These are phyloP conservation scores for Plasmodium vivax DNA, from an alignment of 169 alveolate genomes.

Conservation along the genomic window DNA sequence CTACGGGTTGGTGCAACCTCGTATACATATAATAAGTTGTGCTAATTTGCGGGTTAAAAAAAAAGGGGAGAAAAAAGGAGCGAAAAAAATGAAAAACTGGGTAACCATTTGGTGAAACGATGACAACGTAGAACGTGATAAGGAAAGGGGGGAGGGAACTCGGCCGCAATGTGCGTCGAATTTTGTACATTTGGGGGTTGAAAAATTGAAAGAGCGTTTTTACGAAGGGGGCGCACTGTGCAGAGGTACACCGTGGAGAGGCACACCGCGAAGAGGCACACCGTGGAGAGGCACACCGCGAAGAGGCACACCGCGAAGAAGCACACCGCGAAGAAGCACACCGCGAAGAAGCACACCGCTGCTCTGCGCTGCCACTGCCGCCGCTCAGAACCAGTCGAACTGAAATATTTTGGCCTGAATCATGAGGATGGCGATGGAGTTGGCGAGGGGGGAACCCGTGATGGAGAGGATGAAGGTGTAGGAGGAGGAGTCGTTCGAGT, in stretches of 20 bases:
- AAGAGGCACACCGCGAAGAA: neutral
- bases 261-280: neutral
- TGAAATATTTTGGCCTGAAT: conserved; percentile 68
- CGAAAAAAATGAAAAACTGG: neutral
- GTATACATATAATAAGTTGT: neutral
- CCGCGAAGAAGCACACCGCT: too few relatives aligned
- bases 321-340: neutral
- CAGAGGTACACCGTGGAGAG: neutral
- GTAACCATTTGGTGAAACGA: neutral
- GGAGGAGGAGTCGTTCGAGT: conserved; percentile 65
- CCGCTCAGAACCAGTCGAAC: conserved; percentile 54
- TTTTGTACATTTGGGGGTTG: neutral
- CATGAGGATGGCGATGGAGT: conserved; percentile 66
- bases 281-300: neutral
- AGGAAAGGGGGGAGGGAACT: neutral
- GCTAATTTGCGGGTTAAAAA: neutral
- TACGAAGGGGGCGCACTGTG: neutral
- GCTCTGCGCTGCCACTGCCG: neutral
- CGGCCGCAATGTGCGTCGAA: neutral
- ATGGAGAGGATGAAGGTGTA: conserved; percentile 65
- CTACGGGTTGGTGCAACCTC: neutral
- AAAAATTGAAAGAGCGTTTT: neutral
- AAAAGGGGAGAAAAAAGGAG: neutral
- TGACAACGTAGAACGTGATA: neutral
- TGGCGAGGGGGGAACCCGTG: conserved; percentile 67